phyloP scores from a whole-genome alignment of 2,329 filamentous ascomycete species.

The Neopestalotiopsis sp. region DNA sequence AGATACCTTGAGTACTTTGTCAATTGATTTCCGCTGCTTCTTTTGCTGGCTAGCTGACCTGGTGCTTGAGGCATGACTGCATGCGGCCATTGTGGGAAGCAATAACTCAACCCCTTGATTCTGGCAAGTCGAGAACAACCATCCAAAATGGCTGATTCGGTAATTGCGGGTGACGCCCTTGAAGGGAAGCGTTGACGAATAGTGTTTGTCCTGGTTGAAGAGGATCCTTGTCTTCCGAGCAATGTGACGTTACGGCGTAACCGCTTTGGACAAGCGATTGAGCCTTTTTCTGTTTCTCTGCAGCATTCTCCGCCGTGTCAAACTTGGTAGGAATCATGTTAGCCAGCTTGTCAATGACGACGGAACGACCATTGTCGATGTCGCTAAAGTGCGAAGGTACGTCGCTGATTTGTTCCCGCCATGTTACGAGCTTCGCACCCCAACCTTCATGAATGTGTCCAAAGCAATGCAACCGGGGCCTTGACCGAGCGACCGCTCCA shows the following conservation, averaged over 20 bases:
- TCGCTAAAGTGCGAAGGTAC: conserved; percentile 45
- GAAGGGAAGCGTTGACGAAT: conserved; percentile 65
- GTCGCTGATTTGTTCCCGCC: conserved; percentile 43
- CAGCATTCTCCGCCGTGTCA: conserved; percentile 24
- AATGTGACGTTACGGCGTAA: conserved; percentile 46
- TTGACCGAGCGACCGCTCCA: conserved; percentile 46
- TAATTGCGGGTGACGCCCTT: not conserved
- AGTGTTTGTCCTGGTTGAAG: conserved; percentile 55
- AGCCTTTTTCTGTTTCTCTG: conserved; percentile 26
- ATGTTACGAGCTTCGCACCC: conserved; percentile 60
- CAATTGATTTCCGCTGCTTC: too few species aligned
- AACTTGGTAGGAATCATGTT: conserved; percentile 30
- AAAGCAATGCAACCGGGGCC: conserved; percentile 59
- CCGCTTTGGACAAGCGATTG: conserved; percentile 29
- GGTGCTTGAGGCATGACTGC: too few species aligned
- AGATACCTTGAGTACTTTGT: too few species aligned
- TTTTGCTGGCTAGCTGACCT: too few species aligned
- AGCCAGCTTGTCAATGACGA: conserved; percentile 40
- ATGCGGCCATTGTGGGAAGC: too few species aligned
- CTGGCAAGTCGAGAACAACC: conserved; percentile 5
- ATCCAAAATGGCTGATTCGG: conserved; percentile 5
- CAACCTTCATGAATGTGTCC: conserved; percentile 65
- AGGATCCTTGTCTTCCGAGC: conserved; percentile 36
- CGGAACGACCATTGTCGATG: conserved; percentile 48
- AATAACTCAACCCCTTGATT: not conserved